phyloP scores from a whole-genome alignment of 345 rosid genomes.

The Linum trigynum region DNA sequence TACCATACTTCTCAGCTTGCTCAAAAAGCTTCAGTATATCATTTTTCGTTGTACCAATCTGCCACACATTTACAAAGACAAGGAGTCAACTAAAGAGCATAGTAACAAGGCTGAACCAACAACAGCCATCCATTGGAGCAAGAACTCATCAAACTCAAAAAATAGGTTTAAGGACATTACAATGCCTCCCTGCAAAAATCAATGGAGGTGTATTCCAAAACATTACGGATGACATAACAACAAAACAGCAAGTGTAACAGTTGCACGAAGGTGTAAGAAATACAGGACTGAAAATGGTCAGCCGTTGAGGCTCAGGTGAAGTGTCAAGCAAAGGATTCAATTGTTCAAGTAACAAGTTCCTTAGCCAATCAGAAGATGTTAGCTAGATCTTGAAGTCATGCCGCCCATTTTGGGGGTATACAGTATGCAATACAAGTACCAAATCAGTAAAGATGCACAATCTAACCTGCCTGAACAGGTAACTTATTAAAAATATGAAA shows the following conservation, averaged over 20 bases:
- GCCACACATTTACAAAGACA: constrained; percentile 18
- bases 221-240: background rate
- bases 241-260: background rate
- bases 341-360: background rate
- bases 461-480: background rate
- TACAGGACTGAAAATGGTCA: background rate
- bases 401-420: background rate
- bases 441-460: background rate
- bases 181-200: background rate
- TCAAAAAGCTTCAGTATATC: constrained; percentile 81
- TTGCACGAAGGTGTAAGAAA: background rate
- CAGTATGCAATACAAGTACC: background rate
- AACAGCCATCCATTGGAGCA: no score
- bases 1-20: constrained; percentile 78
- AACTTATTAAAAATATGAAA: no score
- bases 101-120: background rate
- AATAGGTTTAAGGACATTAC: no score
- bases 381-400: background rate
- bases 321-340: background rate
- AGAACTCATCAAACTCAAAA: no score
- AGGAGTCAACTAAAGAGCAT: background rate
- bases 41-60: constrained; percentile 59
- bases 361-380: background rate
- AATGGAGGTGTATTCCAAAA: background rate
- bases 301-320: background rate